Evolutionary conservation across 2,329 filamentous ascomycete genomes (phyloP).

Genomic region (Fusarium hainanense): DNA sequence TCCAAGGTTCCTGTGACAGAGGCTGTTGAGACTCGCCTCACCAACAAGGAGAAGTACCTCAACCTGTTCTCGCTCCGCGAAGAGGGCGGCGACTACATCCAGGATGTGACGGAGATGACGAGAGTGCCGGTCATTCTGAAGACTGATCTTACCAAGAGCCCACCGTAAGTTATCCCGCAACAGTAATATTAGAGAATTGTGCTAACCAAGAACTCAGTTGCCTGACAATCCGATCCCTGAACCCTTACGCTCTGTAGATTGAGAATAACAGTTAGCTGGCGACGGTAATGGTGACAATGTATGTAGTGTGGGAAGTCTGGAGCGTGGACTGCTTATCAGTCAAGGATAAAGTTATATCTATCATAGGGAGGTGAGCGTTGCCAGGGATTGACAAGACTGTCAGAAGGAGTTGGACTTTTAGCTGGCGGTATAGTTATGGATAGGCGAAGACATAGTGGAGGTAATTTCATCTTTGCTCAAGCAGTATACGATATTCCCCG

Average conservation of each 20-base stretch:
- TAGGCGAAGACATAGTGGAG: constrained; percentile 29
- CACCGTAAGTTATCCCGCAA: constrained; percentile 84
- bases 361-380: constrained; percentile 21
- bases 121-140: constrained; percentile 97
- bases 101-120: constrained; percentile 98
- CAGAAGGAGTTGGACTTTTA: constrained; percentile 35
- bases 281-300: constrained; percentile 20
- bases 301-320: constrained; percentile 13
- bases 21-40: constrained; percentile 80
- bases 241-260: constrained; percentile 75
- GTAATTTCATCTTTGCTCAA: constrained; percentile 38
- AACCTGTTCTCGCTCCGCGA: constrained; percentile 90
- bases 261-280: constrained; percentile 25
- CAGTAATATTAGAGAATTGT: neutral
- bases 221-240: constrained; percentile 84
- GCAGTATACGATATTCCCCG: constrained; percentile 5
- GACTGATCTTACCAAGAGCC: constrained; percentile 98
- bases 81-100: constrained; percentile 94
- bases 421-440: constrained; percentile 9
- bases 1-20: constrained; percentile 86
- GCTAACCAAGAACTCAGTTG: constrained; percentile 64
- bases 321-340: constrained; percentile 13
- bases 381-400: constrained; percentile 21
- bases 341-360: constrained; percentile 19
- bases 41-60: constrained; percentile 96